Percentiles rank a stretch among this genome's conserved stretches.
Evolutionary conservation across 495 filamentous ascomycete genomes (phyloP).

Genomic region (Xylaria flabelliformis): DNA sequence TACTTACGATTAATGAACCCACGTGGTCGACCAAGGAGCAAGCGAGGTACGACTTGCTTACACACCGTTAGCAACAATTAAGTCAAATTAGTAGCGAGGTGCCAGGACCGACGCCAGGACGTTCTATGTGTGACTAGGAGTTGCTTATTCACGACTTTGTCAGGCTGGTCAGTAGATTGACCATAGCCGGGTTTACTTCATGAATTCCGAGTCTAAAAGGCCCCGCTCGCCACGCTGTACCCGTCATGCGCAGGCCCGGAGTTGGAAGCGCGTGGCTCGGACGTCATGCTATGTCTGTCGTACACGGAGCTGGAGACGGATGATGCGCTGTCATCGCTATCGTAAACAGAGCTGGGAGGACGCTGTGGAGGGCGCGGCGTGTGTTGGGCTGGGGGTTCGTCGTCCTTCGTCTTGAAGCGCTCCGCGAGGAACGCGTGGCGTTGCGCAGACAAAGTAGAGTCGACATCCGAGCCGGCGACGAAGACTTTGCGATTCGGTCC

Average conservation of each 20-base stretch:
- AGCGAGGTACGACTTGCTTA: no score
- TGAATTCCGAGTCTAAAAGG: background rate
- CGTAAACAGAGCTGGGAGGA: slow-evolving; percentile 8
- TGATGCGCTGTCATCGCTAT: background rate
- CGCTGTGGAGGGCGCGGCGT: background rate
- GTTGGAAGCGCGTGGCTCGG: background rate
- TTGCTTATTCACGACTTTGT: background rate
- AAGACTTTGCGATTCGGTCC: slow-evolving; percentile 4
- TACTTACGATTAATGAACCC: no score
- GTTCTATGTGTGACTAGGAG: background rate
- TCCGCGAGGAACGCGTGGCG: slow-evolving; percentile 20
- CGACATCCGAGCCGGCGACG: slow-evolving; percentile 3
- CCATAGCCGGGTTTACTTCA: background rate
- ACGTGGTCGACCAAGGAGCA: no score
- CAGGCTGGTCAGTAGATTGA: background rate
- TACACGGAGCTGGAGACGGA: background rate
- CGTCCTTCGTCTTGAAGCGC: slow-evolving; percentile 10
- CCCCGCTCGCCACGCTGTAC: background rate
- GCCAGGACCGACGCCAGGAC: background rate
- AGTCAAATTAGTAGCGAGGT: background rate
- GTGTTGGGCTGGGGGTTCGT: background rate
- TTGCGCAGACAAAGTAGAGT: slow-evolving; percentile 10
- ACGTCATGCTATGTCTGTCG: background rate
- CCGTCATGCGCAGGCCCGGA: background rate
- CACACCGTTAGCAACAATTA: no score